phyloP scores from a whole-genome alignment of 305 asterid genomes.

The Euphrasia arctica region DNA sequence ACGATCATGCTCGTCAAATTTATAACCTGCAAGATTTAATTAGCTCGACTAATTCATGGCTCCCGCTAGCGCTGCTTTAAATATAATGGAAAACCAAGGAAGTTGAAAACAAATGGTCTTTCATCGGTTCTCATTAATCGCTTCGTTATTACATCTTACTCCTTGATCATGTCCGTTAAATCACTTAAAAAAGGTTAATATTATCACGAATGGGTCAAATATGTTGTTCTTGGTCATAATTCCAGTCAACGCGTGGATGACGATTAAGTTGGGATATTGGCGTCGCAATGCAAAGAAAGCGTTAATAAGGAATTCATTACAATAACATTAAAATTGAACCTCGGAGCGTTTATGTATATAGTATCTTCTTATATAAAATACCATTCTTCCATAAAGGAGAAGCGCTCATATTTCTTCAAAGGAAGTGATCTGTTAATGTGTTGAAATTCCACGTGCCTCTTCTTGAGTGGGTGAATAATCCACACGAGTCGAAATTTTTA shows the following conservation, averaged over 20 bases:
- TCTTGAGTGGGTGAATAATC: background rate
- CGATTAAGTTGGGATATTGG: slow-evolving; percentile 2
- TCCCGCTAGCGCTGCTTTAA: slow-evolving; percentile 34
- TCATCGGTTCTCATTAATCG: slow-evolving; percentile 13
- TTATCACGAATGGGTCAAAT: background rate
- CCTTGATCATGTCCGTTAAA: slow-evolving; percentile 5
- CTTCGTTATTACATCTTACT: slow-evolving; percentile 19
- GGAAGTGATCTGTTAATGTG: background rate
- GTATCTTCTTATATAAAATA: background rate
- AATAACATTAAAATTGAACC: slow-evolving; percentile 3
- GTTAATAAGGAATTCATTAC: too few relatives aligned
- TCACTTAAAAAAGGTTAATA: slow-evolving; percentile 2
- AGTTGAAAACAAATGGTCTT: slow-evolving; percentile 18
- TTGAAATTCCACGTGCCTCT: background rate
- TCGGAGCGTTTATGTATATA: background rate
- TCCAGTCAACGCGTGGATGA: slow-evolving; percentile 1
- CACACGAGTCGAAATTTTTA: too few relatives aligned
- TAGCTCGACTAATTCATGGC: slow-evolving; percentile 45
- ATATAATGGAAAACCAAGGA: slow-evolving; percentile 29
- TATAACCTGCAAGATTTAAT: slow-evolving; percentile 76
- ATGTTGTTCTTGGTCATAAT: background rate
- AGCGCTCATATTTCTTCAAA: background rate
- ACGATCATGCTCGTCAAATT: slow-evolving; percentile 75
- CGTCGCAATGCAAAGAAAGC: background rate
- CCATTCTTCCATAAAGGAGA: background rate